A percentile compares a stretch with the other conserved stretches of the same genome.
Evolutionary conservation across 148 eudicot genomes (phyloP).

Genomic region (Diospyros lotus): DNA sequence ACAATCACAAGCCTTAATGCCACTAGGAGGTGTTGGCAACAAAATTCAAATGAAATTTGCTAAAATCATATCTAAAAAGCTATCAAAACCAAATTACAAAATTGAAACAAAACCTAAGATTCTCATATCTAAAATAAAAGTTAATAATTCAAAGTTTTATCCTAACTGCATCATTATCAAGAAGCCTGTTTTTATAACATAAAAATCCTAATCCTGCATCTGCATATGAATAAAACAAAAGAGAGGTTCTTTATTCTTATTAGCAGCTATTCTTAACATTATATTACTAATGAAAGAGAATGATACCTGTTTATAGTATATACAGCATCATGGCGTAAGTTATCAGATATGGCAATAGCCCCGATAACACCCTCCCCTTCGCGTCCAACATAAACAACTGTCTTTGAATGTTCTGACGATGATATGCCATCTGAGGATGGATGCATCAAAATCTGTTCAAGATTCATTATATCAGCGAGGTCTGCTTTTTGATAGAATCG

Average conservation of each 20-base stretch:
- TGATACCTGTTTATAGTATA: constrained; percentile 61
- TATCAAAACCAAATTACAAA: no score
- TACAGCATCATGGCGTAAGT: constrained; percentile 69
- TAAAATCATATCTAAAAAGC: no score
- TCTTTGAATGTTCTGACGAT: constrained; percentile 53
- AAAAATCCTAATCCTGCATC: neutral
- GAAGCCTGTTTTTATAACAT: neutral
- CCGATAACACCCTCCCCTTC: constrained; percentile 92
- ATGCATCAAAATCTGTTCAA: constrained; percentile 50
- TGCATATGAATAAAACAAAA: neutral
- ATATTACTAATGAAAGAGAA: neutral
- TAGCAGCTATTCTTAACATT: neutral
- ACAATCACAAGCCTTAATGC: no score
- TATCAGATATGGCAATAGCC: constrained; percentile 78
- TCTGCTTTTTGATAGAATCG: constrained; percentile 55
- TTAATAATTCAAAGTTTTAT: no score
- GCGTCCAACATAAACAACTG: constrained; percentile 80
- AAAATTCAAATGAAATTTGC: no score
- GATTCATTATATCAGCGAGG: constrained; percentile 33
- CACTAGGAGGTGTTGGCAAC: no score
- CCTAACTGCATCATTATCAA: neutral
- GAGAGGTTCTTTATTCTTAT: neutral
- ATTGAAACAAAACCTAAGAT: no score
- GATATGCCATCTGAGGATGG: constrained; percentile 25
- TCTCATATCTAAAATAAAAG: no score